Conservation (phyloP, 257 asterid genomes). For the Petunia secreta region DNA sequence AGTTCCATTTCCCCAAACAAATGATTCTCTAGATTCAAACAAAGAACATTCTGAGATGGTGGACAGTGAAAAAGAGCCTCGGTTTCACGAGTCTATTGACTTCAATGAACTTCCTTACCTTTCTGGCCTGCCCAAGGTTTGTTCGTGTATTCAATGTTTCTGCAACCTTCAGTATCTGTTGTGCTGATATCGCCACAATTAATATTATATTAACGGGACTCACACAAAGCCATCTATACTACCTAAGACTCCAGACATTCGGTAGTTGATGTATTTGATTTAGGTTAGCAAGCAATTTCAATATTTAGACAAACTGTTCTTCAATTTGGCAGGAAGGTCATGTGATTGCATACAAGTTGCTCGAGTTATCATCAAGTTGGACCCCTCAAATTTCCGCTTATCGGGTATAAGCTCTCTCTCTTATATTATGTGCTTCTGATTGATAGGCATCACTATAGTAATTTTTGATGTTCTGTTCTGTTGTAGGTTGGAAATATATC, state of each 20-base stretch:
- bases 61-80: conserved; percentile 41
- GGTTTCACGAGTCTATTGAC: conserved; percentile 43
- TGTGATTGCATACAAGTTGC: conserved; percentile 73
- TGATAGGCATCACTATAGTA: neutral
- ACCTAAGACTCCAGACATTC: conserved; percentile 1
- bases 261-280: conserved; percentile 12
- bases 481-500: conserved; percentile 80
- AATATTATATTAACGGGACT: neutral
- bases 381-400: conserved; percentile 79
- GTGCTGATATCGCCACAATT: neutral
- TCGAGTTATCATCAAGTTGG: conserved; percentile 92
- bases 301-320: neutral
- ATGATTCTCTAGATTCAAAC: conserved; percentile 30
- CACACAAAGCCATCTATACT: neutral
- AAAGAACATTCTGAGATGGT: conserved; percentile 41
- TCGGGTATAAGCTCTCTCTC: conserved; percentile 57
- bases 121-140: conserved; percentile 68
- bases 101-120: conserved; percentile 79
- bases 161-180: conserved; percentile 5
- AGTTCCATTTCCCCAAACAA: conserved; percentile 16
- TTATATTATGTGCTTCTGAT: conserved; percentile 19
- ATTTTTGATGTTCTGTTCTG: conserved; percentile 31
- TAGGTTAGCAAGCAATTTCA: neutral
- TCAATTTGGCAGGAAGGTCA: conserved; percentile 72
- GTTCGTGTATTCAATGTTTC: conserved; percentile 28